Evolutionary conservation across 2,329 filamentous ascomycete species (phyloP).

Genomic region (Xylaria sp.): DNA sequence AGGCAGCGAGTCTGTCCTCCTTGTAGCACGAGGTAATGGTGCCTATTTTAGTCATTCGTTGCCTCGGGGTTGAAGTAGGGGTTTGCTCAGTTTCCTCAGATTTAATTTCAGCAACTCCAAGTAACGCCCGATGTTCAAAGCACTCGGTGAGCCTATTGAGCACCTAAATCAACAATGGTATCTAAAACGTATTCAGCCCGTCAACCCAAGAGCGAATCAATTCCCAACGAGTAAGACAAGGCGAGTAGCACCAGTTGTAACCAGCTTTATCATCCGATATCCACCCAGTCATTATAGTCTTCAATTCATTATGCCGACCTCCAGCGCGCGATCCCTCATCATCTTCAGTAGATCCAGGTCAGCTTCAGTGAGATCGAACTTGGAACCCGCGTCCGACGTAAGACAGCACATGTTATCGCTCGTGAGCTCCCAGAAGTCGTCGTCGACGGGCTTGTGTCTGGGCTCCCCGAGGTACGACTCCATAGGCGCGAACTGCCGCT

Average conservation of each 20-base stretch:
- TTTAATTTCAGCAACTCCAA: neutral
- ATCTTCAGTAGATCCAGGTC: slow-evolving; percentile 47
- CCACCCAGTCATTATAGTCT: neutral
- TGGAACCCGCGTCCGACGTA: slow-evolving; percentile 44
- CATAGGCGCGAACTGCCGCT: slow-evolving; percentile 52
- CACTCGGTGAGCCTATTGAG: neutral
- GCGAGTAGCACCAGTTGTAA: neutral
- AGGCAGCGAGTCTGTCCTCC: neutral
- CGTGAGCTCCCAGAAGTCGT: slow-evolving; percentile 50
- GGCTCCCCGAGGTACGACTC: slow-evolving; percentile 51
- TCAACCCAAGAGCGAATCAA: neutral
- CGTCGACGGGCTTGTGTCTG: slow-evolving; percentile 33
- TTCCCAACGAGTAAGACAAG: neutral
- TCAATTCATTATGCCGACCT: slow-evolving; percentile 26
- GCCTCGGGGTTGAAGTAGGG: neutral
- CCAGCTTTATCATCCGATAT: neutral
- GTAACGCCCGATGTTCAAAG: neutral
- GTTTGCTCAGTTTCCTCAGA: neutral
- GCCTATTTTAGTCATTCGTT: neutral
- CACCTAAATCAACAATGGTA: no score
- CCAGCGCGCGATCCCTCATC: slow-evolving; percentile 46
- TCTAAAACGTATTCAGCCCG: neutral
- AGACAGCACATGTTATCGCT: slow-evolving; percentile 53
- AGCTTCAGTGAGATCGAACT: slow-evolving; percentile 41
- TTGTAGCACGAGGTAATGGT: neutral